Base-by-base conservation (phyloP, 345 rosid species). In the Pistacia vera region DNA sequence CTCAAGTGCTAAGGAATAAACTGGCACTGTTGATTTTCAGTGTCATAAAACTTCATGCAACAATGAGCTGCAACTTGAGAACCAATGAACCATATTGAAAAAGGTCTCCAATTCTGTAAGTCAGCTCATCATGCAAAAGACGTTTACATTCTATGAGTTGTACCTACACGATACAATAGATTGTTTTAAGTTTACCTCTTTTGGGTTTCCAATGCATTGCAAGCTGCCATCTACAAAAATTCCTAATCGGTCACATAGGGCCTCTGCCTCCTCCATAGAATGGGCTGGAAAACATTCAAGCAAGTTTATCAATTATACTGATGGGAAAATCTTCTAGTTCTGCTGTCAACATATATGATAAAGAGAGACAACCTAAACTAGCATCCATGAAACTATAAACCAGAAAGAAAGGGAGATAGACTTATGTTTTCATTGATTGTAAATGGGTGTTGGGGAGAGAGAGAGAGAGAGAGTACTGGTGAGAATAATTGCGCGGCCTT, bases 231-330 rank as follows among this genome's bases (percentile, higher is more conserved):
- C 90, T 0, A 96, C 97, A 33, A 96, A 94, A 74, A 96, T 88
- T 57, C 98, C 99, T 61, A 94, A 60, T 41, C 99, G 86, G 77
- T 94, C 97, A 78, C 99, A 94, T 2, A 96, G 86, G 74, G 72
- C 89, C 75, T 96, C 99, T 61, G 99, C 99, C 83, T 96, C 99
- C 84, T 94, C 99, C 98, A 94, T 94, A 13, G 99, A 96, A 60
- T 96, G 98, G 0, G 99, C 97, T 85, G 87, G 74, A 60, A 54
- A 80, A 79, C 51, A 77, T 30, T 6, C 35, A 54, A 44, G 57
- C 60, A 74, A 80, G 56, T 44, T 60, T 55, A 35, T 77, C 12
- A 83, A 70, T 38, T 49, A 70, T 5, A 74, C 44, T 57, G 72
- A 80, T 33, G 57, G 59, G 8, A 35, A 3, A 66, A 20, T 18